Evolutionary conservation across 305 asterid genomes (phyloP).

Genomic region (Rubia tinctorum): DNA sequence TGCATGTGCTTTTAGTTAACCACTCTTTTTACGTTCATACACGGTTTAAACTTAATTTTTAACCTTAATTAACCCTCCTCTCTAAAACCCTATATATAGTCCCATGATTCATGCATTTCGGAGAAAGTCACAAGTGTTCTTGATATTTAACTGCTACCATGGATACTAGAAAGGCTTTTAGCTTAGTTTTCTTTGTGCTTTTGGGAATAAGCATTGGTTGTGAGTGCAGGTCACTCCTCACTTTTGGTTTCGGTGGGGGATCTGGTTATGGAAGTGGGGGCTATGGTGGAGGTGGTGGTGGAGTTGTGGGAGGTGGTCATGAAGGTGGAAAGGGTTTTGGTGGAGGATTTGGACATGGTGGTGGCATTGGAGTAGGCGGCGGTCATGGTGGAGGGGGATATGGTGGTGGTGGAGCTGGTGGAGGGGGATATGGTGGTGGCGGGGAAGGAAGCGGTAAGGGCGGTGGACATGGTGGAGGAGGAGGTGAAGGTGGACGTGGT

Average conservation of each 20-base stretch:
- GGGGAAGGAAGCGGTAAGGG: constrained; percentile 10
- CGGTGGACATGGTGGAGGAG: constrained; percentile 1
- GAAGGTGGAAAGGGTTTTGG: constrained; percentile 8
- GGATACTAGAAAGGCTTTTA: not conserved
- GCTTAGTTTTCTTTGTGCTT: constrained; percentile 11
- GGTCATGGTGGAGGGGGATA: constrained; percentile 10
- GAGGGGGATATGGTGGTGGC: constrained; percentile 2
- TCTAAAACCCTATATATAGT: not conserved
- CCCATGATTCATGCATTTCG: not conserved
- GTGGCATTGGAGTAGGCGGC: constrained; percentile 2
- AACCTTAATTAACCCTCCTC: constrained; percentile 1
- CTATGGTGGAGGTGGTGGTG: not conserved
- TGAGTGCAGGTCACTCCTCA: constrained; percentile 18
- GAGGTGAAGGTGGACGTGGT: not conserved
- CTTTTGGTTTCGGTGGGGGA: constrained; percentile 10
- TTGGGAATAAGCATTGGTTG: constrained; percentile 8
- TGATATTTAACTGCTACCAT: constrained; percentile 4
- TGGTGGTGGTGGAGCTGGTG: constrained; percentile 6
- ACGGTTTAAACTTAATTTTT: not conserved
- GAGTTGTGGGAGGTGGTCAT: not conserved
- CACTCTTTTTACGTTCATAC: not conserved
- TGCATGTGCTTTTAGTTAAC: constrained; percentile 6
- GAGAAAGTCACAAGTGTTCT: not conserved
- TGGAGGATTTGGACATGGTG: constrained; percentile 1
- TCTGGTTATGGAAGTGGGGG: constrained; percentile 5